Percentiles rank a stretch among this genome's conserved stretches.
phyloP scores from a whole-genome alignment of 345 rosid genomes.

The Rubroshorea leprosula region DNA sequence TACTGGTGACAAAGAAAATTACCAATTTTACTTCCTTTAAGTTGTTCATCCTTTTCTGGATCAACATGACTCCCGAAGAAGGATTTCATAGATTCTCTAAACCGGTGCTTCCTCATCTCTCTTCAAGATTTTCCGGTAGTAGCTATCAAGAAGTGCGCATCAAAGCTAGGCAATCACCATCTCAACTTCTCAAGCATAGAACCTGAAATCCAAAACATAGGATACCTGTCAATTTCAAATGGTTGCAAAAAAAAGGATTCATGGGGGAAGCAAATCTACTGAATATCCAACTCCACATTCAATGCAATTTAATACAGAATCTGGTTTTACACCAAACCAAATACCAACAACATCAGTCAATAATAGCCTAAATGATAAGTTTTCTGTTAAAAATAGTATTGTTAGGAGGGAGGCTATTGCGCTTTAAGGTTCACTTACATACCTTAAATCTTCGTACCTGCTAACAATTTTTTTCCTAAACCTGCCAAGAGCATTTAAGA shows the following conservation, averaged over 20 bases:
- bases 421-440: too few species aligned
- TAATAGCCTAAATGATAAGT: too few species aligned
- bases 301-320: too few species aligned
- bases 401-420: too few species aligned
- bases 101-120: conserved; percentile 56
- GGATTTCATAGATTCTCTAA: conserved; percentile 62
- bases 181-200: conserved; percentile 21
- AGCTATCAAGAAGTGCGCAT: conserved; percentile 2
- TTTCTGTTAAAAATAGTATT: too few species aligned
- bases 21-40: conserved; percentile 77
- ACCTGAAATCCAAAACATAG: conserved; percentile 15
- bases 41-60: conserved; percentile 61
- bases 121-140: conserved; percentile 14
- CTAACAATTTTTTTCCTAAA: too few species aligned
- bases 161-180: conserved; percentile 23
- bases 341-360: too few species aligned
- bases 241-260: not conserved
- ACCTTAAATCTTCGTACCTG: too few species aligned
- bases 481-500: too few species aligned
- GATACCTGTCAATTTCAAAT: not conserved
- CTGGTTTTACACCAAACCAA: too few species aligned
- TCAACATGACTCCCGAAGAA: conserved; percentile 65
- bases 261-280: not conserved
- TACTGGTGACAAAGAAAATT: conserved; percentile 5
- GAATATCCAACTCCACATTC: too few species aligned